Percentiles rank a stretch among this genome's conserved stretches.
These are phyloP conservation scores for Avena sativa DNA, from an alignment of 176 grass and related monocot genomes.

Conservation along the genomic window DNA sequence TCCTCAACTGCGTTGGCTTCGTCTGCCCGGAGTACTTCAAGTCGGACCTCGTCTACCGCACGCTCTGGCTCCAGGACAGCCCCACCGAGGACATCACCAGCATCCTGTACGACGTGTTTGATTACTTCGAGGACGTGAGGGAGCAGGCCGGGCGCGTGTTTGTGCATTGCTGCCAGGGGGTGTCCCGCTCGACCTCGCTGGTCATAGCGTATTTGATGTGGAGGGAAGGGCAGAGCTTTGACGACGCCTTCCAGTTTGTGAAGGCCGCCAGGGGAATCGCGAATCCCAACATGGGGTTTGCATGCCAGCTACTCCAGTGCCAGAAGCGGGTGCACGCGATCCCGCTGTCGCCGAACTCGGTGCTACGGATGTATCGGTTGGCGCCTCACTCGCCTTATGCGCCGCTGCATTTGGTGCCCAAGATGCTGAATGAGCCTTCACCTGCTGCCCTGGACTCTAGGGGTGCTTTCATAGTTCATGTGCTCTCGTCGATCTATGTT, in stretches of 20 bases:
- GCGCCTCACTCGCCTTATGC: constrained; percentile 90
- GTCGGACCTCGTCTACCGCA: constrained; percentile 83
- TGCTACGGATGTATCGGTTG: constrained; percentile 90
- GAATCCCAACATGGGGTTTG: constrained; percentile 98
- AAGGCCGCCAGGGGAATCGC: constrained; percentile 94
- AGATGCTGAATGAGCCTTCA: constrained; percentile 89
- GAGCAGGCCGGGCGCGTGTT: constrained; percentile 82
- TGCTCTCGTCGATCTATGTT: constrained; percentile 90
- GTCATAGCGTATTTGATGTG: constrained; percentile 99
- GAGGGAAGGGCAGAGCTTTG: constrained; percentile 97
- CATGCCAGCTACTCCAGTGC: constrained; percentile 96
- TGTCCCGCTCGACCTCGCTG: constrained; percentile 87
- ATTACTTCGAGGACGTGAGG: constrained; percentile 99
- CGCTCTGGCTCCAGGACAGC: constrained; percentile 98
- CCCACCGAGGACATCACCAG: constrained; percentile 99
- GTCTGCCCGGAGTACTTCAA: constrained; percentile 98
- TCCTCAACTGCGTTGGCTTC: constrained; percentile 97
- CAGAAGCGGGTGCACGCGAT: constrained; percentile 97
- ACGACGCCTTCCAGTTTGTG: constrained; percentile 88
- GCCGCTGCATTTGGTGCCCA: constrained; percentile 91
- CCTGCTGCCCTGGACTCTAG: constrained; percentile 80
- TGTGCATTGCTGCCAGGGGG: constrained; percentile 97
- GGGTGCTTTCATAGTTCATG: constrained; percentile 89
- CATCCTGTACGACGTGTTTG: constrained; percentile 97
- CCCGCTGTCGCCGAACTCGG: constrained; percentile 85